Evolutionary conservation across 2,329 filamentous ascomycete genomes (phyloP).

Genomic region (Falciphora oryzae): DNA sequence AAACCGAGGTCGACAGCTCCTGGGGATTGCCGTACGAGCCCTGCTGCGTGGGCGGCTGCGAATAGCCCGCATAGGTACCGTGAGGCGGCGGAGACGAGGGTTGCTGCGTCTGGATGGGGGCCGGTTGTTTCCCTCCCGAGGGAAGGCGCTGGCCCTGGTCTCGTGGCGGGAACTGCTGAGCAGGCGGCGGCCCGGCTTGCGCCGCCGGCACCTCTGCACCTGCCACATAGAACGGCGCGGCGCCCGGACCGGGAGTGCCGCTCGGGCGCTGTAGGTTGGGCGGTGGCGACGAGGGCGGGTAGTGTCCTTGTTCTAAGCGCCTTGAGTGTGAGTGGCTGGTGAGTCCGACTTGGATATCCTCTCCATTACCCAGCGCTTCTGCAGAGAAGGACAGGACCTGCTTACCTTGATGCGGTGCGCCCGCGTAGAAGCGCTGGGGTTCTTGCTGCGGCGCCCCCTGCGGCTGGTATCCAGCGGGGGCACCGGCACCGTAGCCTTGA

Average conservation of each 20-base stretch:
- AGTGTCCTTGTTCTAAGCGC: conserved; percentile 34
- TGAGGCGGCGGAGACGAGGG: conserved; percentile 42
- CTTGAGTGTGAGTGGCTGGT: conserved; percentile 16
- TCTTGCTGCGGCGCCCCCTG: conserved; percentile 52
- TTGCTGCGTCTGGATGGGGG: conserved; percentile 39
- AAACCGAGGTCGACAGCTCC: conserved; percentile 71
- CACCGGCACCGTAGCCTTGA: conserved; percentile 37
- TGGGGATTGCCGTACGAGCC: conserved; percentile 68
- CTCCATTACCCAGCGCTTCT: background rate
- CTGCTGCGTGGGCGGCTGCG: conserved; percentile 50
- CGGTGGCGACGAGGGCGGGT: conserved; percentile 43
- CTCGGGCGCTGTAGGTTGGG: conserved; percentile 51
- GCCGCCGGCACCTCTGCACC: conserved; percentile 46
- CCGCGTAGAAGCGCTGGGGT: conserved; percentile 56
- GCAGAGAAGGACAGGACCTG: background rate
- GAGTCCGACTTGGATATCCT: background rate
- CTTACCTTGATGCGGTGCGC: conserved; percentile 44
- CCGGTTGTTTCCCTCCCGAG: conserved; percentile 39
- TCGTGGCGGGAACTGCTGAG: conserved; percentile 46
- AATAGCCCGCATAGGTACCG: conserved; percentile 37
- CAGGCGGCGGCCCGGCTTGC: conserved; percentile 26
- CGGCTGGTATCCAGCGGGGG: conserved; percentile 31
- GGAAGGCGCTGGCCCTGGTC: conserved; percentile 45
- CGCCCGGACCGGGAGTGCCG: conserved; percentile 42
- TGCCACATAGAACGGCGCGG: conserved; percentile 60